phyloP scores from a whole-genome alignment of 2,329 filamentous ascomycete species.

The Aspergillus neoniger region DNA sequence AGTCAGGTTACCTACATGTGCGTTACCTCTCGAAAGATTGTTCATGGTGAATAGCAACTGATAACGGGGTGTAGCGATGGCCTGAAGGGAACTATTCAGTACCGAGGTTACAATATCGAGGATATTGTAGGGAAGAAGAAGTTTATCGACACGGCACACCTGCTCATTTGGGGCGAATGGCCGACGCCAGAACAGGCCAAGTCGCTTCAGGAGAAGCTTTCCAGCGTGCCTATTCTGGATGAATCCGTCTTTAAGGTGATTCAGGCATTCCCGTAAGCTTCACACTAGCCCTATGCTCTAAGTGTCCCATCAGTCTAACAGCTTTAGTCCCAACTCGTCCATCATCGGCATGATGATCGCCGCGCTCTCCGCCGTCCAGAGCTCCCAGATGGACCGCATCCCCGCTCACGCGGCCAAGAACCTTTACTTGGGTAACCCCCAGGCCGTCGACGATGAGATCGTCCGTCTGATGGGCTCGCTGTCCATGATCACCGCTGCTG shows the following conservation, averaged over 20 bases:
- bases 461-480: slow-evolving; percentile 52
- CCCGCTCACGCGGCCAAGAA: slow-evolving; percentile 1
- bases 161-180: slow-evolving; percentile 1
- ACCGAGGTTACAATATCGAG: neutral
- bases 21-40: neutral
- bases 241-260: neutral
- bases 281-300: neutral
- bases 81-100: slow-evolving; percentile 1
- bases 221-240: neutral
- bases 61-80: neutral
- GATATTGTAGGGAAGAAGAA: neutral
- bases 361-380: slow-evolving; percentile 44
- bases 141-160: neutral
- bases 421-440: neutral
- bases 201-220: neutral
- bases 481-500: slow-evolving; percentile 51
- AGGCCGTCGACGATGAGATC: slow-evolving; percentile 51
- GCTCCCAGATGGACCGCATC: neutral
- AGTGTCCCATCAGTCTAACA: neutral
- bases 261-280: neutral
- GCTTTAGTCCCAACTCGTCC: neutral
- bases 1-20: slow-evolving; percentile 5
- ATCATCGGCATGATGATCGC: slow-evolving; percentile 22
- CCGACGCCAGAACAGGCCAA: neutral
- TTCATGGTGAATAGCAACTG: neutral